Evolutionary conservation across 208 protist species (phyloP).

Genomic region (Leishmania lainsoni): DNA sequence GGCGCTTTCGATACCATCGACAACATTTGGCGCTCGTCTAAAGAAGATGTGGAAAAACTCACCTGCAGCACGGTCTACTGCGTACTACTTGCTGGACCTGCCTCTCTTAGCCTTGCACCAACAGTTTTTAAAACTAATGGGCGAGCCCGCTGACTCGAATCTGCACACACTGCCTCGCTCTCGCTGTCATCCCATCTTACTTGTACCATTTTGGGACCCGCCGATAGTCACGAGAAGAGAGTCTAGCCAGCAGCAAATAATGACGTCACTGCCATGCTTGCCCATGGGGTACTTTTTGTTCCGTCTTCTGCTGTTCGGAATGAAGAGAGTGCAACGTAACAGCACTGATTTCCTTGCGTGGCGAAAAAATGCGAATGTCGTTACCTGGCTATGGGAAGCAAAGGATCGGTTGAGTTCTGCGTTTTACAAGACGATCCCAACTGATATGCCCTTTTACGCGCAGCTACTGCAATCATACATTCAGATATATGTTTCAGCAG

Average conservation of each 20-base stretch:
- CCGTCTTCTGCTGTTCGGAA: slow-evolving; percentile 62
- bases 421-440: slow-evolving; percentile 16
- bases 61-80: slow-evolving; percentile 6
- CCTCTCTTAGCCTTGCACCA: slow-evolving; percentile 60
- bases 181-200: slow-evolving; percentile 50
- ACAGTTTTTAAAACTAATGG: slow-evolving; percentile 62
- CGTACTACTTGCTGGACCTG: slow-evolving; percentile 49
- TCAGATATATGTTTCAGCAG: slow-evolving; percentile 31
- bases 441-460: slow-evolving; percentile 34
- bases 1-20: slow-evolving; percentile 57
- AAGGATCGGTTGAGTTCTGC: not conserved
- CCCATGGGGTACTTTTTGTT: slow-evolving; percentile 81
- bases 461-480: slow-evolving; percentile 32
- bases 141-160: slow-evolving; percentile 53
- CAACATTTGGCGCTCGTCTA: slow-evolving; percentile 47
- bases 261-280: slow-evolving; percentile 77
- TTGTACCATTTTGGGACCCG: slow-evolving; percentile 85
- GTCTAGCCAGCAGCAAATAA: slow-evolving; percentile 42
- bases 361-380: not conserved
- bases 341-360: slow-evolving; percentile 8
- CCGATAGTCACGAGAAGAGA: slow-evolving; percentile 77
- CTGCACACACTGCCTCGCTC: slow-evolving; percentile 55
- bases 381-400: not conserved
- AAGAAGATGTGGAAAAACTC: slow-evolving; percentile 62
- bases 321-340: slow-evolving; percentile 25